Evolutionary conservation across 768 basidiomycete genomes (phyloP), one percentile per base, ranked within the genome.

Genomic region (Pulveroboletus sp.): DNA sequence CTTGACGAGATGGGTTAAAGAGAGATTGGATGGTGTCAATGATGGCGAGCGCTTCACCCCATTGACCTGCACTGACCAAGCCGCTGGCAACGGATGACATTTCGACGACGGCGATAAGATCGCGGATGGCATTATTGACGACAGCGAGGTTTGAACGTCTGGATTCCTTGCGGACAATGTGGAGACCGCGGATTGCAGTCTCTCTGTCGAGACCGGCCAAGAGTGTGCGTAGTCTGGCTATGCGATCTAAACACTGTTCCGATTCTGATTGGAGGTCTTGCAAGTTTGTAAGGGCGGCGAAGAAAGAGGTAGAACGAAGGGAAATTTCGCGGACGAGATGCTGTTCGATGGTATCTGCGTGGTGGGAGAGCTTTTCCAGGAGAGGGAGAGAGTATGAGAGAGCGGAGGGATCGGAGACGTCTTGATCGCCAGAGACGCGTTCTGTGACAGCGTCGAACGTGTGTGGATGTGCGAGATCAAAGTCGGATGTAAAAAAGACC

Each of bases 271-370:
- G 92, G 10, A 99, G 79, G 55, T 92, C 87, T 61, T 96, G 89
- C 8, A 99, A 76, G 67, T 99, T 99, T 7, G 92, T 81, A 33
- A 99, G 80, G 7, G 96, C 96, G 5, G 94, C 86, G 61, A 98
- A 99, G 78, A 99, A 99, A 1, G 93, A 92, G 1, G 89, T 80
- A 0, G 93, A 91, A 13, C 95, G 86, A 9, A 87, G 73, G 8
- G 88, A 87, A 39, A 99, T 94, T 69, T 98, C 96, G 53, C 83
- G 83, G 5, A 94, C 81, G 49, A 99, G 86, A 68, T 99, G 95
- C 52, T 92, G 84, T 64, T 99, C 96, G 54, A 98, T 81, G 1
- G 87, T 87, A 65, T 97, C 96, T 2, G 94, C 85, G 61, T 95
- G 86, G 49, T 91, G 86, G 9, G 93, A 93, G 55, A 97, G 82